Evolutionary conservation across 225 moss, liverwort and hornwort species (phyloP).

Genomic region (Antitrichia curtipendula): DNA sequence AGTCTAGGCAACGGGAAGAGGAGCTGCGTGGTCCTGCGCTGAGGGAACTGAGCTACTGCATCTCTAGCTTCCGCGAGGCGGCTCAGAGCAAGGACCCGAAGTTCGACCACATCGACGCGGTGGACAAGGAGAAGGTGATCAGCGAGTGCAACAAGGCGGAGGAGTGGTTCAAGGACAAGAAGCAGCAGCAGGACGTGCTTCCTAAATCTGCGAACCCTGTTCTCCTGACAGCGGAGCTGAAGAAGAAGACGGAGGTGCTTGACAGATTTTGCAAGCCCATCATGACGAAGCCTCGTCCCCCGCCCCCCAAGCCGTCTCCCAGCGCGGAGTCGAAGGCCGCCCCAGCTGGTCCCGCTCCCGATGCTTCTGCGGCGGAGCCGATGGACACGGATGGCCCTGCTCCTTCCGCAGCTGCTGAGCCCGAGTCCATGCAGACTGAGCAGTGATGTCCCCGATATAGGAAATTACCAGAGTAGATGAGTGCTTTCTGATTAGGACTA

Average conservation of each 20-base stretch:
- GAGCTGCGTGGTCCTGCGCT: constrained; percentile 60
- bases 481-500: not conserved
- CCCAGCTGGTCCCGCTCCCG: constrained; percentile 26
- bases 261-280: constrained; percentile 99
- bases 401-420: not conserved
- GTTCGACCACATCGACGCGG: constrained; percentile 78
- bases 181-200: constrained; percentile 68
- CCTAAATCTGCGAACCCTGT: constrained; percentile 70
- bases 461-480: not conserved
- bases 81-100: constrained; percentile 74
- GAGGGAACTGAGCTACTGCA: constrained; percentile 63
- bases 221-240: constrained; percentile 53
- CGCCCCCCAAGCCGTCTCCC: constrained; percentile 63
- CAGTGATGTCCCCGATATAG: not conserved
- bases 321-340: constrained; percentile 44
- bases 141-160: constrained; percentile 80
- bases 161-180: constrained; percentile 98
- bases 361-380: constrained; percentile 39
- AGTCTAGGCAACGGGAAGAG: constrained; percentile 71
- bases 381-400: constrained; percentile 69
- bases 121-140: constrained; percentile 82
- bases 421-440: constrained; percentile 80
- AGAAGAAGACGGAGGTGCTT: constrained; percentile 92
- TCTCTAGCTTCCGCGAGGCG: constrained; percentile 81
- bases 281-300: constrained; percentile 89